phyloP scores from a whole-genome alignment of 2,329 filamentous ascomycete species.

The Fusarium sulawesiense region DNA sequence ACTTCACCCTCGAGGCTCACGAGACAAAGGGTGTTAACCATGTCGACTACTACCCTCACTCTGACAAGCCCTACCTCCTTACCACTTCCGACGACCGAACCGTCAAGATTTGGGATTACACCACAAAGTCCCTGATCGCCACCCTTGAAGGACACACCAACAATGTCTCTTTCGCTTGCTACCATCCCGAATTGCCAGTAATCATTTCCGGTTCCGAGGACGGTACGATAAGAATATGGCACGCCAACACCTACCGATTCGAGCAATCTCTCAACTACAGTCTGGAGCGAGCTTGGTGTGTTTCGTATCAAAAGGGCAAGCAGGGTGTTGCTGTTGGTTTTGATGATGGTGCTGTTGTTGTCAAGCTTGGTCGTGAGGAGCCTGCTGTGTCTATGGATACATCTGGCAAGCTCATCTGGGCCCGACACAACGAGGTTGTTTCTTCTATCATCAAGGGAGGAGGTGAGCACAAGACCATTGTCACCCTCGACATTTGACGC shows the following conservation, averaged over 20 bases:
- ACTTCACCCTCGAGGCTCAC: constrained; percentile 96
- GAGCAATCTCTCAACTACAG: constrained; percentile 98
- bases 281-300: constrained; percentile 96
- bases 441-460: constrained; percentile 95
- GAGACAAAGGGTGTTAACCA: constrained; percentile 98
- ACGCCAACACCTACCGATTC: constrained; percentile 95
- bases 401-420: constrained; percentile 96
- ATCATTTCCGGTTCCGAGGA: constrained; percentile 99
- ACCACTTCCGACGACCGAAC: constrained; percentile 97
- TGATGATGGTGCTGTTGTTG: constrained; percentile 96
- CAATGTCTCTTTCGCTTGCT: constrained; percentile 98
- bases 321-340: constrained; percentile 96
- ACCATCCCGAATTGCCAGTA: constrained; percentile 94
- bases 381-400: constrained; percentile 97
- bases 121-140: constrained; percentile 95
- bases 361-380: constrained; percentile 97
- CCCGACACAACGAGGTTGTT: constrained; percentile 92
- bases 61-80: constrained; percentile 85
- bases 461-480: too few species aligned
- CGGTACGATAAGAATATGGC: constrained; percentile 97
- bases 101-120: constrained; percentile 99
- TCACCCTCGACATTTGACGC: too few species aligned
- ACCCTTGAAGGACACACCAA: constrained; percentile 97
- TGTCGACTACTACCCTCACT: constrained; percentile 87
- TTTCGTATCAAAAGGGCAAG: constrained; percentile 92